Conservation (phyloP, 139 green algal genomes). For the Zygnema circumcarinatum region DNA sequence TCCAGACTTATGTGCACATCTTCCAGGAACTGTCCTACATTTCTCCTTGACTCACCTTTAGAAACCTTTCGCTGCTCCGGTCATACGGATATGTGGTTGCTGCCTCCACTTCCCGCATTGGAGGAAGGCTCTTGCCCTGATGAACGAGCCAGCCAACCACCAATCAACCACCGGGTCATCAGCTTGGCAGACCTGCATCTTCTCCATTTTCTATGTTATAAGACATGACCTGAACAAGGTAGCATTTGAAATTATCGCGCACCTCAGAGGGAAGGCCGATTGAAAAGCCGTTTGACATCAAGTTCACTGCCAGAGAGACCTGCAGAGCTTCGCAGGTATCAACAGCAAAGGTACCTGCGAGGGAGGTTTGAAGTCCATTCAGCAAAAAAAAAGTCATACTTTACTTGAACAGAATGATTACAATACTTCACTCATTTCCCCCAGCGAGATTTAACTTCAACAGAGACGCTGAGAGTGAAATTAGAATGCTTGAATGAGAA, state of each 20-base stretch:
- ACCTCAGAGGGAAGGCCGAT: conserved; percentile 5
- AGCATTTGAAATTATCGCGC: background rate
- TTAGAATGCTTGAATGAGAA: background rate
- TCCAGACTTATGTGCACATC: background rate
- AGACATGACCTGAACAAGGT: background rate
- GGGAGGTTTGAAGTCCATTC: background rate
- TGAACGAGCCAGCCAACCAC: background rate
- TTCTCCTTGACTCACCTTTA: conserved; percentile 38
- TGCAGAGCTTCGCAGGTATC: background rate
- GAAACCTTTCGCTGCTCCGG: conserved; percentile 32
- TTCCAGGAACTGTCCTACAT: no score
- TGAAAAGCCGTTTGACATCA: background rate
- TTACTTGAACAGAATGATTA: background rate
- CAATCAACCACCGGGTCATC: background rate
- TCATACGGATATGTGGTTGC: conserved; percentile 40
- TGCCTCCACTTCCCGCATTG: background rate
- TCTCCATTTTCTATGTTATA: background rate
- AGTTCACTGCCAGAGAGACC: conserved; percentile 6
- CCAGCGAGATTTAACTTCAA: background rate
- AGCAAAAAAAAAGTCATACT: background rate
- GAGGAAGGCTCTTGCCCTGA: background rate
- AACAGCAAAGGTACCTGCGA: conserved; percentile 14
- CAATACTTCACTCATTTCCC: background rate
- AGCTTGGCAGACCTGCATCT: background rate
- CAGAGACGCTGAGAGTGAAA: background rate